Evolutionary conservation across 305 asterid genomes (phyloP).

Genomic region (Galium porrigens): DNA sequence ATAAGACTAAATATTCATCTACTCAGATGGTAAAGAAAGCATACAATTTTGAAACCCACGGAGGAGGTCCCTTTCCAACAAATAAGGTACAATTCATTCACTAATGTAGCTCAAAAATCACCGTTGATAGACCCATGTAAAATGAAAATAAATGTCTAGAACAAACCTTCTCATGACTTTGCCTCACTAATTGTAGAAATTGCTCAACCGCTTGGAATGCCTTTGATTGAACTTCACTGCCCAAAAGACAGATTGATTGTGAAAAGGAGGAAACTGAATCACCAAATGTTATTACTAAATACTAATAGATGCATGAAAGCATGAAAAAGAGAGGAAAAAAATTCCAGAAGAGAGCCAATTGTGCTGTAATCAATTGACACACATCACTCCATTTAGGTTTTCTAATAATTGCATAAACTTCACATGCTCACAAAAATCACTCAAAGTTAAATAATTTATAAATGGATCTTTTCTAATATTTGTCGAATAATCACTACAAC

Average conservation of each 20-base stretch:
- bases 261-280: conserved; percentile 8
- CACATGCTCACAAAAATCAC: background rate
- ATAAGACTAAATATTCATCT: background rate
- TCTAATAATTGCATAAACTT: background rate
- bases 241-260: conserved; percentile 16
- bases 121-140: background rate
- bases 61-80: background rate
- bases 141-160: background rate
- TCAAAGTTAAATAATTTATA: background rate
- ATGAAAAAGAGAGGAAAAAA: background rate
- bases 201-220: conserved; percentile 95
- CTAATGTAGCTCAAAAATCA: background rate
- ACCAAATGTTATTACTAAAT: background rate
- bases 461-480: background rate
- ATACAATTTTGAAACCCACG: background rate
- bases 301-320: background rate
- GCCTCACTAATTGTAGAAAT: conserved; percentile 77
- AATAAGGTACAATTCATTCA: background rate
- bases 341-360: background rate
- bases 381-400: background rate
- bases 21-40: conserved; percentile 1
- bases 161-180: conserved; percentile 63
- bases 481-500: background rate
- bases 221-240: conserved; percentile 79
- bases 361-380: background rate